phyloP scores from a whole-genome alignment of 352 stramenopile genomes.

The Phytophthora sp. region DNA sequence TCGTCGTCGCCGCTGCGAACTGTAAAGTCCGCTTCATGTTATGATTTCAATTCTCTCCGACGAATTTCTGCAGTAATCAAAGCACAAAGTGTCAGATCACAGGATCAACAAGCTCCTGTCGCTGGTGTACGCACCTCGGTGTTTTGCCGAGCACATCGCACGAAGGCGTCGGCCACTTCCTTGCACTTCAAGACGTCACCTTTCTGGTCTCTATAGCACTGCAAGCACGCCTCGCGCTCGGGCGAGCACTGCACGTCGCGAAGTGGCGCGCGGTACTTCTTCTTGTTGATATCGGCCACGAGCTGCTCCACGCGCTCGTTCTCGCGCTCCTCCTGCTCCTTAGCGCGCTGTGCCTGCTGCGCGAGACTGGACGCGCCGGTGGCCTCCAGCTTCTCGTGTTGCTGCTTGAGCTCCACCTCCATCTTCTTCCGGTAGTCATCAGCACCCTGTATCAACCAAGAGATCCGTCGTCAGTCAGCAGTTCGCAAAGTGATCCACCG shows the following conservation, averaged over 20 bases:
- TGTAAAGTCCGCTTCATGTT: constrained; percentile 4
- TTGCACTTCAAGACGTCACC: constrained; percentile 84
- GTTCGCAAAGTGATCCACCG: background rate
- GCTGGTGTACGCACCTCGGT: constrained; percentile 59
- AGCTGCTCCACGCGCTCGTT: constrained; percentile 74
- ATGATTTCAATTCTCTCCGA: constrained; percentile 70
- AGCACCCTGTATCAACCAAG: constrained; percentile 45
- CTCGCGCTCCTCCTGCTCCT: constrained; percentile 74
- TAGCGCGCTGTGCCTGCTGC: constrained; percentile 66
- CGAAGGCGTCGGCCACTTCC: constrained; percentile 86
- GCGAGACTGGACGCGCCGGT: constrained; percentile 28
- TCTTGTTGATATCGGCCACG: constrained; percentile 80
- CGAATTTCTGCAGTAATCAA: constrained; percentile 52
- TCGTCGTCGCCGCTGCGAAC: constrained; percentile 1
- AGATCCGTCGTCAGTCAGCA: constrained; percentile 4
- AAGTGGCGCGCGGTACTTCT: constrained; percentile 84
- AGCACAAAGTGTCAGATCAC: constrained; percentile 1
- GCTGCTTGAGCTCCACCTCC: constrained; percentile 53
- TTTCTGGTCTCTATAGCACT: constrained; percentile 88
- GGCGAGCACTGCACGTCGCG: constrained; percentile 82
- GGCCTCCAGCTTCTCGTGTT: constrained; percentile 32
- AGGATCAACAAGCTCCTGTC: background rate
- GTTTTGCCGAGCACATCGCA: constrained; percentile 79
- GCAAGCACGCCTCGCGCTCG: constrained; percentile 80
- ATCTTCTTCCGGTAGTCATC: constrained; percentile 75